Evolutionary conservation across 106 monocot species (phyloP), one percentile per base, ranked within the genome.

Genomic region (Acanthochlamys bracteata): DNA sequence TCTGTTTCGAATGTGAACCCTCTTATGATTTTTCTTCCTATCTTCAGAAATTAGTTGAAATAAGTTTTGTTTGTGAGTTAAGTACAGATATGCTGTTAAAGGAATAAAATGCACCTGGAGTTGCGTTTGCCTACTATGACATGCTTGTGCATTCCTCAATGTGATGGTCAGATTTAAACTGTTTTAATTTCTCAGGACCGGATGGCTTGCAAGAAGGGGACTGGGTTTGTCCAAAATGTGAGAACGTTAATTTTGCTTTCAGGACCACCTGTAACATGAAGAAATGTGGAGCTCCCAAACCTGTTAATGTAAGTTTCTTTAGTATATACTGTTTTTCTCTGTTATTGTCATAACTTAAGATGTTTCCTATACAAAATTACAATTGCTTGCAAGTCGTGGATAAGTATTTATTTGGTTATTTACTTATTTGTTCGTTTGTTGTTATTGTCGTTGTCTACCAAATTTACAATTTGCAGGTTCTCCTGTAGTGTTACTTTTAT

Each of bases 191-290:
- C 20, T 58, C 68, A 84, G 85, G 85, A 4, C 85, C 85, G 25
- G 86, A 82, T 79, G 86, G 86, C 20, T 74, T 77, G 10, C 60
- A 73, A 41, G 79, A 86, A 73, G 78, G 75, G 20, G 86, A 86
- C 63, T 86, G 86, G 86, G 57, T 70, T 41, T 86, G 86, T 54
- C 86, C 86, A 1, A 79, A 76, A 42, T 86, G 86, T 67, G 75
- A 76, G 6, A 86, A 86, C 61, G 70, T 82, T 20, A 86, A 86
- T 40, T 86, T 86, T 41, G 62, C 82, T 25, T 86, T 86, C 41
- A 75, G 86, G 73, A 76, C 72, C 20, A 82, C 55, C 39, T 86
- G 86, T 75, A 86, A 86, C 73, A 86, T 86, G 78, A 82, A 82
- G 52, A 86, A 82, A 67, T 86, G 86, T 64, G 72, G 72, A 45